These are phyloP conservation scores for Cucurbita moschata DNA, from an alignment of 306 rosid species.

Conservation along the genomic window DNA sequence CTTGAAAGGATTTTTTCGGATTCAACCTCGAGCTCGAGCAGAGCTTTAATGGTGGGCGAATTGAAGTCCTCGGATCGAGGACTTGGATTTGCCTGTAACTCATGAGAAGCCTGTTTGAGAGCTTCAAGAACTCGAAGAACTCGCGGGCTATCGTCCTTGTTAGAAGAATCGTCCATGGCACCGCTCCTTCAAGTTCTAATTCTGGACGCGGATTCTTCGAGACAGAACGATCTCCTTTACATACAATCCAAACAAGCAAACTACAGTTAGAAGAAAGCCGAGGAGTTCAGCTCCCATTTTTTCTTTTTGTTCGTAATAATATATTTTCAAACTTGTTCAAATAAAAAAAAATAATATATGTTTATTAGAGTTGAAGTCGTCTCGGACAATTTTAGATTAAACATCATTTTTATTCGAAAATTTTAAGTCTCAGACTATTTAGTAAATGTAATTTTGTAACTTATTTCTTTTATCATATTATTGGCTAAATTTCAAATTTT, in stretches of 20 bases:
- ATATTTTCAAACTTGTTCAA: background rate
- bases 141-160: constrained; percentile 20
- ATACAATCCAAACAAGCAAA: background rate
- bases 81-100: constrained; percentile 32
- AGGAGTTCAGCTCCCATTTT: background rate
- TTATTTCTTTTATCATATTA: no score
- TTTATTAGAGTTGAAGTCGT: background rate
- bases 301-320: background rate
- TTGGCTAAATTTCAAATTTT: no score
- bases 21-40: constrained; percentile 56
- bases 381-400: background rate
- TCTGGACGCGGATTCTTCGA: background rate
- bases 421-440: no score
- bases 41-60: constrained; percentile 63
- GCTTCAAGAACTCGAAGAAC: constrained; percentile 64
- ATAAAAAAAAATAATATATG: background rate
- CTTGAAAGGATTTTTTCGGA: constrained; percentile 47
- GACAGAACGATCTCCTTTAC: background rate
- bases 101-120: constrained; percentile 68
- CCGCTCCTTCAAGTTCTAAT: background rate
- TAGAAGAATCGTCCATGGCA: constrained; percentile 32
- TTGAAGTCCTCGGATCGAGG: constrained; percentile 25
- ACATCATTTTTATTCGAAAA: no score
- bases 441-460: no score
- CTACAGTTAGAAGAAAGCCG: background rate